Conservation (phyloP, 2,329 filamentous ascomycete genomes). For the Trichoderma harzianum region DNA sequence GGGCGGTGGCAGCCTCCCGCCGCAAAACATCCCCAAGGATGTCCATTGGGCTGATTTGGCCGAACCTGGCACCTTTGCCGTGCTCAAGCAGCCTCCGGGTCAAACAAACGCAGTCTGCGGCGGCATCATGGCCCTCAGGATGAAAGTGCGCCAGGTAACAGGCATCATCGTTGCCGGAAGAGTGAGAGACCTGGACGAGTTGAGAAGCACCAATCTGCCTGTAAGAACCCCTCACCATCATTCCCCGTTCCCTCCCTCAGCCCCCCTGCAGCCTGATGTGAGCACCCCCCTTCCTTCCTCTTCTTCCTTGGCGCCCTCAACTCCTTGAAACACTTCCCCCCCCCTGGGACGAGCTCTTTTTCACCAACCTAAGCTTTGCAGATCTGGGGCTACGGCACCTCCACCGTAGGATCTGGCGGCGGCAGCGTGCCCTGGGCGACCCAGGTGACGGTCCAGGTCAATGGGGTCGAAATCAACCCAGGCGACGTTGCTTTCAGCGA, state of each 20-base stretch:
- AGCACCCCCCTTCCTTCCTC: background rate
- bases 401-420: constrained; percentile 55
- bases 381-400: constrained; percentile 56
- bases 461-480: constrained; percentile 41
- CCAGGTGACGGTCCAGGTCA: constrained; percentile 43
- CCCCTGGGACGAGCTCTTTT: background rate
- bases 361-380: constrained; percentile 26
- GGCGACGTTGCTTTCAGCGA: constrained; percentile 71
- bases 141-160: constrained; percentile 58
- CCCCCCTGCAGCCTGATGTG: background rate
- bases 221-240: constrained; percentile 37
- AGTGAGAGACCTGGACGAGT: constrained; percentile 62
- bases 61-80: constrained; percentile 56
- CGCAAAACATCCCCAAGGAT: constrained; percentile 52
- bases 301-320: background rate
- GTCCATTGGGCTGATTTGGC: constrained; percentile 68
- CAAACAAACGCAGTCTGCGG: constrained; percentile 70
- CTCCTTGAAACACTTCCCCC: background rate
- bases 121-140: constrained; percentile 71
- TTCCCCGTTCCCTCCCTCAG: background rate
- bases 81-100: constrained; percentile 62
- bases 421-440: constrained; percentile 55
- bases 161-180: constrained; percentile 66
- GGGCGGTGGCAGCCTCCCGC: background rate
- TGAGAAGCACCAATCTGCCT: constrained; percentile 53